A percentile compares a stretch with the other conserved stretches of the same genome.
Conservation (phyloP, 2,329 filamentous ascomycete species). For the Pleomassaria siparia region DNA sequence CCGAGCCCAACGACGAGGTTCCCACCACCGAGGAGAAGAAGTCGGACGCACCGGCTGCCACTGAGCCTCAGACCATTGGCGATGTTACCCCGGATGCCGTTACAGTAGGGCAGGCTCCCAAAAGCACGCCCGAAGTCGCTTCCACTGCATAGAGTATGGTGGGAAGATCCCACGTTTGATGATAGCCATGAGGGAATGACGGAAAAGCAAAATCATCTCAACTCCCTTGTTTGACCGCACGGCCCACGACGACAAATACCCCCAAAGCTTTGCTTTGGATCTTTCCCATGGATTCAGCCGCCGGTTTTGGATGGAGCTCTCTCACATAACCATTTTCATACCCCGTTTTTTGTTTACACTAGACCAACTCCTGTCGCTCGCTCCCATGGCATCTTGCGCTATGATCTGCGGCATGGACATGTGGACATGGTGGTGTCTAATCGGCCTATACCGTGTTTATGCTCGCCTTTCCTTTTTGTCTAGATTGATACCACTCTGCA, state of each 20-base stretch:
- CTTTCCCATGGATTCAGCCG: conserved; percentile 24
- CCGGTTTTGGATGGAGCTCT: conserved; percentile 31
- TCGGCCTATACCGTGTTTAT: conserved; percentile 35
- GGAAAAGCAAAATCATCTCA: conserved; percentile 45
- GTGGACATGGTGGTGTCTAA: conserved; percentile 36
- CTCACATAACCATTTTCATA: conserved; percentile 31
- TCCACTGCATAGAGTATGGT: conserved; percentile 48
- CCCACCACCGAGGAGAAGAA: conserved; percentile 27
- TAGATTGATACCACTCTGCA: conserved; percentile 49
- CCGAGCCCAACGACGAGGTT: conserved; percentile 30
- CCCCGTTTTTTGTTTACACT: conserved; percentile 21
- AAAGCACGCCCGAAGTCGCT: conserved; percentile 43
- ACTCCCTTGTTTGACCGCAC: conserved; percentile 44
- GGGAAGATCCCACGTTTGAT: conserved; percentile 41
- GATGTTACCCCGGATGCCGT: conserved; percentile 43
- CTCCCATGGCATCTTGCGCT: conserved; percentile 29
- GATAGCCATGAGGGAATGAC: conserved; percentile 47
- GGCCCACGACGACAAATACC: conserved; percentile 36
- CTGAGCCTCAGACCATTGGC: conserved; percentile 36
- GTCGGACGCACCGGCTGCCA: conserved; percentile 27
- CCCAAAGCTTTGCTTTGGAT: conserved; percentile 30
- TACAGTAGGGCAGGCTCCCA: conserved; percentile 43
- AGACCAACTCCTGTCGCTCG: conserved; percentile 28
- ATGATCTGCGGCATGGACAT: conserved; percentile 39
- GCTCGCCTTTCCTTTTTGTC: conserved; percentile 38